phyloP scores from a whole-genome alignment of 306 rosid genomes.

The Astragalus glycyphyllos region DNA sequence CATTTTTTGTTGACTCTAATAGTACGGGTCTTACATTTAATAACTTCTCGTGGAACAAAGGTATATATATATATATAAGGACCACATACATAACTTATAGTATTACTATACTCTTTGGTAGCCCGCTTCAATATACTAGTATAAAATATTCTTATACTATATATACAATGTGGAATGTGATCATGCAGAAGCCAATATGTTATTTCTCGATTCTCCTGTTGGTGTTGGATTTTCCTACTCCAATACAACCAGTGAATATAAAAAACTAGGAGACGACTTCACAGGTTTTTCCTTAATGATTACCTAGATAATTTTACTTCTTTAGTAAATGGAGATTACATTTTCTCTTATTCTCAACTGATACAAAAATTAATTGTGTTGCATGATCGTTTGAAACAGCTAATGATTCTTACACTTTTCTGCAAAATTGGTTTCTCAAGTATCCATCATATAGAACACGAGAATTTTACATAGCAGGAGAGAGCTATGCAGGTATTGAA shows the following conservation, averaged over 20 bases:
- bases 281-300: slow-evolving; percentile 61
- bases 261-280: slow-evolving; percentile 72
- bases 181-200: slow-evolving; percentile 75
- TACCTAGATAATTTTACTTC: background rate
- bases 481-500: slow-evolving; percentile 79
- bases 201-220: slow-evolving; percentile 77
- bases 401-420: slow-evolving; percentile 74
- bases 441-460: slow-evolving; percentile 72
- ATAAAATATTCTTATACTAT: slow-evolving; percentile 1
- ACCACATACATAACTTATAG: background rate
- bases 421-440: slow-evolving; percentile 83
- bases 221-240: slow-evolving; percentile 74
- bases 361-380: slow-evolving; percentile 13
- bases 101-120: too few species aligned
- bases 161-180: slow-evolving; percentile 37
- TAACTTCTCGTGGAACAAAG: slow-evolving; percentile 82
- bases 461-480: slow-evolving; percentile 79
- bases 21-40: slow-evolving; percentile 66
- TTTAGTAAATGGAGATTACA: background rate
- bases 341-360: slow-evolving; percentile 24
- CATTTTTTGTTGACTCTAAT: slow-evolving; percentile 77
- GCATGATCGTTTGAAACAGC: slow-evolving; percentile 52
- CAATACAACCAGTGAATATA: slow-evolving; percentile 73
- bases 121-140: too few species aligned
- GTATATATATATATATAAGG: slow-evolving; percentile 46